phyloP scores from a whole-genome alignment of 2,329 filamentous ascomycete genomes.

The Bipolaris bicolor region DNA sequence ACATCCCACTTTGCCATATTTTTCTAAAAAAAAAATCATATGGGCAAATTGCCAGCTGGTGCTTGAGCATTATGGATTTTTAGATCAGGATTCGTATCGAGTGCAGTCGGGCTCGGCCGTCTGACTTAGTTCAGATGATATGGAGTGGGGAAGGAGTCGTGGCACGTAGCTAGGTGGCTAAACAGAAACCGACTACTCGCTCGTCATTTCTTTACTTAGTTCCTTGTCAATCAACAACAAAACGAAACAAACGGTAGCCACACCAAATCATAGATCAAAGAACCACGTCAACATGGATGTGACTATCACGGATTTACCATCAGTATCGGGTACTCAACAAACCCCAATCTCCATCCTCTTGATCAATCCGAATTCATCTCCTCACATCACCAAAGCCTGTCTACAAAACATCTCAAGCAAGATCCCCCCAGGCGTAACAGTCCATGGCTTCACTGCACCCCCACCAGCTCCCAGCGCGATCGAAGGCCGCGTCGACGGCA shows the following conservation, averaged over 20 bases:
- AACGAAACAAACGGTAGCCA: not conserved
- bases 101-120: not conserved
- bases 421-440: not conserved
- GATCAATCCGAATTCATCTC: not conserved
- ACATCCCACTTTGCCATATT: not conserved
- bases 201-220: not conserved
- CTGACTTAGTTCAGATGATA: not conserved
- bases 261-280: not conserved
- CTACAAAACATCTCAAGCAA: not conserved
- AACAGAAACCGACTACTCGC: not conserved
- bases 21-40: too few relatives aligned
- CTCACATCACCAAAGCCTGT: not conserved
- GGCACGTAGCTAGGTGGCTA: not conserved
- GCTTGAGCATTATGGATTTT: not conserved
- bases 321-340: not conserved
- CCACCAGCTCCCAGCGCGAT: not conserved
- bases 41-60: not conserved
- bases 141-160: not conserved
- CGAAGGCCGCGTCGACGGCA: not conserved
- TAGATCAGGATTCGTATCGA: not conserved
- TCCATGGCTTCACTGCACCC: not conserved
- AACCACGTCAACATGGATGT: not conserved
- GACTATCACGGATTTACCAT: not conserved
- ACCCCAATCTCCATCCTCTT: not conserved
- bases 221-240: not conserved